A percentile compares a stretch with the other conserved stretches of the same genome.
Conservation (phyloP, 768 basidiomycete genomes). For the Tulasnella sp. region DNA sequence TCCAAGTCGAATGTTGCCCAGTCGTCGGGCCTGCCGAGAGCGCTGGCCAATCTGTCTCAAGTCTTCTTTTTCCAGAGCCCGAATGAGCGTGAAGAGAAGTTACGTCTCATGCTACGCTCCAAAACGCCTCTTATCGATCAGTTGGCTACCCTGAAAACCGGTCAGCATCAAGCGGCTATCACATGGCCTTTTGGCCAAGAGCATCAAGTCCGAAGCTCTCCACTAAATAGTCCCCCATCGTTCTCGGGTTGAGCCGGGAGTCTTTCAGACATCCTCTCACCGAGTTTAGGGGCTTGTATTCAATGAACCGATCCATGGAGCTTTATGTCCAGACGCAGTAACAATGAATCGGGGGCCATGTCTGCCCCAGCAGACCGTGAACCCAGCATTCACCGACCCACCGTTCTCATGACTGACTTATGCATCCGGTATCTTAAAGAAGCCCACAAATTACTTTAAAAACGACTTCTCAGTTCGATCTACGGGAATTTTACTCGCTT, state of each 20-base stretch:
- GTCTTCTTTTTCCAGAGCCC: neutral
- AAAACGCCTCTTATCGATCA: neutral
- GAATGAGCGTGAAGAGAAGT: neutral
- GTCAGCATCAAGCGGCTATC: neutral
- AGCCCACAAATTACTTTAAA: neutral
- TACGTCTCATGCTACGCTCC: neutral
- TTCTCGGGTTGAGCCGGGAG: neutral
- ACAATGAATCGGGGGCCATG: neutral
- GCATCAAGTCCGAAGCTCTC: neutral
- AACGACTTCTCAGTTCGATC: neutral
- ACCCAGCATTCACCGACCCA: neutral
- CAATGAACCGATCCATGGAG: neutral
- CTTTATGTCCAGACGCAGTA: neutral
- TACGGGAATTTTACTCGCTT: neutral
- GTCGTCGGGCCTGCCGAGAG: neutral
- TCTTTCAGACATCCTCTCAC: neutral
- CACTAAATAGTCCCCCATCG: neutral
- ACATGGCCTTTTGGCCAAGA: neutral
- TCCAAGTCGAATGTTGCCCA: neutral
- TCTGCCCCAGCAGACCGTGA: neutral
- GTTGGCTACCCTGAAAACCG: neutral
- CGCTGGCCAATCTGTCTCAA: constrained; percentile 1
- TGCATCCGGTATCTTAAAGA: neutral
- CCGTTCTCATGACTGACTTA: neutral
- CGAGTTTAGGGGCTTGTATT: neutral